phyloP scores from a whole-genome alignment of 179 eudicot genomes.

The Camellia oleifera region DNA sequence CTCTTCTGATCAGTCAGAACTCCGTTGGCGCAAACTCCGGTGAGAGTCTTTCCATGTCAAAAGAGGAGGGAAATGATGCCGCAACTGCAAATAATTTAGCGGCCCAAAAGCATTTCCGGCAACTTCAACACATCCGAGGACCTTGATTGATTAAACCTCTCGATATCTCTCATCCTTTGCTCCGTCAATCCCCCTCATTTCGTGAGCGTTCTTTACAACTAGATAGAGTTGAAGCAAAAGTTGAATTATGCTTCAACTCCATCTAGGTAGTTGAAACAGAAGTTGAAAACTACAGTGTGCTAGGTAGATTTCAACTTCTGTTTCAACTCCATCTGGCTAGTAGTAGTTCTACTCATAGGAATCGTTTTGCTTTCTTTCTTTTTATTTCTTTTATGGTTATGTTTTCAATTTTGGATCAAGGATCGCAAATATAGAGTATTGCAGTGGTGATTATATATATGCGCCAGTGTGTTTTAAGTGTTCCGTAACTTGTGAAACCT shows the following conservation, averaged over 20 bases:
- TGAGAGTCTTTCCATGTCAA: not conserved
- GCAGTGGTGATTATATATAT: no score
- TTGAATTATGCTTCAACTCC: not conserved
- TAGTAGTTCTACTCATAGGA: not conserved
- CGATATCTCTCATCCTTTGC: no score
- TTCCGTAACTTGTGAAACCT: no score
- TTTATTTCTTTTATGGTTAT: no score
- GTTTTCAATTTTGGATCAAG: no score
- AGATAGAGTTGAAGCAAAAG: not conserved
- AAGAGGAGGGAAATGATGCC: not conserved
- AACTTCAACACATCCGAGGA: conserved; percentile 14
- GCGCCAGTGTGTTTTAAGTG: no score
- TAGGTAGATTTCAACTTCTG: not conserved
- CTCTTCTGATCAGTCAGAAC: conserved; percentile 3
- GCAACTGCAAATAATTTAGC: not conserved
- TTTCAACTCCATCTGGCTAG: not conserved
- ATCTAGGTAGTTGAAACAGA: not conserved
- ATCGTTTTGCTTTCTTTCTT: not conserved
- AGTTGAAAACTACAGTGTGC: no score
- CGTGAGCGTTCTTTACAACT: not conserved
- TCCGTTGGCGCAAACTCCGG: not conserved
- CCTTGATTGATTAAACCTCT: not conserved
- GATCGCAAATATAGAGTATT: no score
- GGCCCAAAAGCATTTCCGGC: conserved; percentile 19
- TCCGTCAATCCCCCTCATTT: not conserved